These are phyloP conservation scores for Baeospora myosura DNA, from an alignment of 1,284 basidiomycete genomes.

Conservation along the genomic window DNA sequence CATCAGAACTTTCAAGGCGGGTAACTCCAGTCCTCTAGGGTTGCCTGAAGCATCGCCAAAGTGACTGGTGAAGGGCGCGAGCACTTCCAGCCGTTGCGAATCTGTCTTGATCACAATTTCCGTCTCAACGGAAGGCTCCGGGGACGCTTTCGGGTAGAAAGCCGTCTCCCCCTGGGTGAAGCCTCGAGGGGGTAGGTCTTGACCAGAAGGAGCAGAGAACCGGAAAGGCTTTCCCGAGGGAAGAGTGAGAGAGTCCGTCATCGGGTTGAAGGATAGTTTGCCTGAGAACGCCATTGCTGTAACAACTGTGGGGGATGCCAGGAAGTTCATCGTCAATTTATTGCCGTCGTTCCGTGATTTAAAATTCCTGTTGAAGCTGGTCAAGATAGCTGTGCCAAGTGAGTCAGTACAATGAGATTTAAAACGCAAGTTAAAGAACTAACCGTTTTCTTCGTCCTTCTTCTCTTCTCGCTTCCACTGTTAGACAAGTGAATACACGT, in stretches of 20 bases:
- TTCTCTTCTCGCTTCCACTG: conserved; percentile 93
- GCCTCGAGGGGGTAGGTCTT: conserved; percentile 79
- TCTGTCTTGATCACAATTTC: conserved; percentile 74
- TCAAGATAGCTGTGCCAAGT: conserved; percentile 73
- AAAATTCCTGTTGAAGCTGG: conserved; percentile 98
- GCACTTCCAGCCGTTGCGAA: conserved; percentile 81
- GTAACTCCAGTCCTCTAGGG: conserved; percentile 67
- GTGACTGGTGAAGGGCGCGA: conserved; percentile 81
- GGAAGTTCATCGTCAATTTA: conserved; percentile 93
- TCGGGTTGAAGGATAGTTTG: conserved; percentile 90
- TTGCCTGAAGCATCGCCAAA: conserved; percentile 52
- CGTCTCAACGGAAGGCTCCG: conserved; percentile 72
- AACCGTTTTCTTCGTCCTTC: conserved; percentile 88
- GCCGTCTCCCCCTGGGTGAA: conserved; percentile 76
- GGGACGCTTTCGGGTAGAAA: conserved; percentile 76
- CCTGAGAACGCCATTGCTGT: conserved; percentile 98
- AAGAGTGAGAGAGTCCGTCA: conserved; percentile 73
- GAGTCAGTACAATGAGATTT: conserved; percentile 7
- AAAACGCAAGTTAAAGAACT: conserved; percentile 16
- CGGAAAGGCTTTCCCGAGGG: conserved; percentile 77
- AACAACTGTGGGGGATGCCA: conserved; percentile 94
- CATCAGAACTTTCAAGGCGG: conserved; percentile 78
- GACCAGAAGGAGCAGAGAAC: conserved; percentile 80
- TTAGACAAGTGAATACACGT: conserved; percentile 5
- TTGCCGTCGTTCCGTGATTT: conserved; percentile 98